Conservation (phyloP, 257 asterid species). For the Solanum clarkiae region DNA sequence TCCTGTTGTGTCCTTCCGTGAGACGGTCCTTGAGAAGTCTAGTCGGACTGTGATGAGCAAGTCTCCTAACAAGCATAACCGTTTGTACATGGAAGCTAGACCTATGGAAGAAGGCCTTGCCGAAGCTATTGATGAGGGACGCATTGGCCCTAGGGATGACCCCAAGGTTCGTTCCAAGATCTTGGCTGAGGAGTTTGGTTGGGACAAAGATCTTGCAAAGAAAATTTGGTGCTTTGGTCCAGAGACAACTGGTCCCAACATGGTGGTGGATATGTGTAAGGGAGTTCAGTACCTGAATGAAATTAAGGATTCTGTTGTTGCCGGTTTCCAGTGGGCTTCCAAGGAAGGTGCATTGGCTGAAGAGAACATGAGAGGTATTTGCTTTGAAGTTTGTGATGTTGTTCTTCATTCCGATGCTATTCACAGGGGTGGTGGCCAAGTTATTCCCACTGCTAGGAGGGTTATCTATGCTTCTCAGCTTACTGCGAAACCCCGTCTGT, state of each 20-base stretch:
- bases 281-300: constrained; percentile 37
- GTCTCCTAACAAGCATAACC: constrained; percentile 31
- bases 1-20: constrained; percentile 29
- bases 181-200: constrained; percentile 28
- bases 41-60: constrained; percentile 23
- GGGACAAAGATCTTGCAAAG: constrained; percentile 46
- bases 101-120: constrained; percentile 31
- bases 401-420: constrained; percentile 38
- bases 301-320: constrained; percentile 40
- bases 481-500: constrained; percentile 33
- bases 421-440: constrained; percentile 40
- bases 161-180: constrained; percentile 24
- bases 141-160: constrained; percentile 36
- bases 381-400: constrained; percentile 38
- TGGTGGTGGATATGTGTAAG: constrained; percentile 41
- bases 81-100: constrained; percentile 35
- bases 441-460: constrained; percentile 36
- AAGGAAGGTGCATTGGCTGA: constrained; percentile 36
- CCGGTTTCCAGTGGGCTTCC: constrained; percentile 44
- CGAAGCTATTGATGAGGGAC: constrained; percentile 35
- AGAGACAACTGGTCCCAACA: constrained; percentile 35
- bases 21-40: constrained; percentile 23
- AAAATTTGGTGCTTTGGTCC: constrained; percentile 44
- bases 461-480: constrained; percentile 33
- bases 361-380: constrained; percentile 36